Evolutionary conservation across 192 early-diverging fungal species (phyloP).

Genomic region (Coemansia guatemalensis): DNA sequence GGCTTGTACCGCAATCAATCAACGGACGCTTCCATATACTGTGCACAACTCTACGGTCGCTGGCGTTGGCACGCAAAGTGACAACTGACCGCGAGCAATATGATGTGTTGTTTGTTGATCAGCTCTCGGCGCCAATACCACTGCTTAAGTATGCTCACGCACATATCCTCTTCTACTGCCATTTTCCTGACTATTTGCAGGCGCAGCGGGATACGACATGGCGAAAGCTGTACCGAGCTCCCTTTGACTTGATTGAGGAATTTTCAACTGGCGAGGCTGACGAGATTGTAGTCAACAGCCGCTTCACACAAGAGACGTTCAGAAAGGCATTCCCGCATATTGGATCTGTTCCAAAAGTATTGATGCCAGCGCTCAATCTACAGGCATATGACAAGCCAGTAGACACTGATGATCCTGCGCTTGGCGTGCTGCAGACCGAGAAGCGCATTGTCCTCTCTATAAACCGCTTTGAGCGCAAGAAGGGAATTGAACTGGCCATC

Average conservation of each 20-base stretch:
- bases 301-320: constrained; percentile 80
- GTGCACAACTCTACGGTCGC: constrained; percentile 77
- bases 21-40: constrained; percentile 74
- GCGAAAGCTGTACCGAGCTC: constrained; percentile 73
- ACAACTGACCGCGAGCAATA: constrained; percentile 49
- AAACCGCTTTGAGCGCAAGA: constrained; percentile 97
- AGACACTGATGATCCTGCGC: constrained; percentile 54
- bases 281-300: constrained; percentile 88
- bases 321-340: constrained; percentile 68
- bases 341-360: constrained; percentile 61
- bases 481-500: constrained; percentile 81
- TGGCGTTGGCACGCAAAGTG: constrained; percentile 65
- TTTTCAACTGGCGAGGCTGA: constrained; percentile 85
- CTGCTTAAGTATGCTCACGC: constrained; percentile 66
- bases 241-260: constrained; percentile 85
- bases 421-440: constrained; percentile 39
- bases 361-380: constrained; percentile 84
- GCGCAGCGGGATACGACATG: constrained; percentile 61
- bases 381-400: constrained; percentile 66
- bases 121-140: constrained; percentile 84
- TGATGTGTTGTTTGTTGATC: constrained; percentile 86
- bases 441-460: constrained; percentile 65
- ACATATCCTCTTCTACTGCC: constrained; percentile 93
- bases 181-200: constrained; percentile 89
- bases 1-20: constrained; percentile 68